A percentile compares a stretch with the other conserved stretches of the same genome.
phyloP scores from a whole-genome alignment of 2,329 filamentous ascomycete genomes.

The Fusarium torulosum region DNA sequence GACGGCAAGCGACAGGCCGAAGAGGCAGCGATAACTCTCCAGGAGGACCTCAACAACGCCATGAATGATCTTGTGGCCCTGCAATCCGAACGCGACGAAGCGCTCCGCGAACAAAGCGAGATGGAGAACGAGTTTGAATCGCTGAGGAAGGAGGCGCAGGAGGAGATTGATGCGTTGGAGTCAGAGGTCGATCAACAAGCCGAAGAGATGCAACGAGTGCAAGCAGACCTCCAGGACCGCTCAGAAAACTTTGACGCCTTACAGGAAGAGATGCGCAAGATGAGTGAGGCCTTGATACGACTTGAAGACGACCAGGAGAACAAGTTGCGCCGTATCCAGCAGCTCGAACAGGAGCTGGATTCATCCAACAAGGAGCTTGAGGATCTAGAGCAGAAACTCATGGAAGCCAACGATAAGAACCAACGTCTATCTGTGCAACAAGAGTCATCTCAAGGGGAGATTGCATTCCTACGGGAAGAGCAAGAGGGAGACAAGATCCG shows the following conservation, averaged over 20 bases:
- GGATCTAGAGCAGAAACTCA: slow-evolving; percentile 83
- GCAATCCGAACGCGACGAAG: slow-evolving; percentile 88
- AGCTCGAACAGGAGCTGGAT: slow-evolving; percentile 83
- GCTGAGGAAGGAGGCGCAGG: slow-evolving; percentile 72
- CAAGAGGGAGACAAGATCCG: slow-evolving; percentile 98
- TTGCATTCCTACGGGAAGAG: slow-evolving; percentile 94
- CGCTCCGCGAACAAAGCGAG: slow-evolving; percentile 73
- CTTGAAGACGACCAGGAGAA: slow-evolving; percentile 90
- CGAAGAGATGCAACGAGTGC: slow-evolving; percentile 76
- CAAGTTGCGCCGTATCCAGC: slow-evolving; percentile 82
- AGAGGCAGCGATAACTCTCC: slow-evolving; percentile 70
- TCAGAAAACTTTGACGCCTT: slow-evolving; percentile 91
- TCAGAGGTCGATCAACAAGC: slow-evolving; percentile 79
- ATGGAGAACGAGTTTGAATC: slow-evolving; percentile 72
- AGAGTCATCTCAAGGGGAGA: slow-evolving; percentile 92
- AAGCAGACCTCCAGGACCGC: slow-evolving; percentile 78
- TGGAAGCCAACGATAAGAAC: slow-evolving; percentile 88
- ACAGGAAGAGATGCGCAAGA: slow-evolving; percentile 91
- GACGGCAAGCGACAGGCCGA: slow-evolving; percentile 72
- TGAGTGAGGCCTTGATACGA: slow-evolving; percentile 86
- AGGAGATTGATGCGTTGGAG: slow-evolving; percentile 75
- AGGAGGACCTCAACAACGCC: slow-evolving; percentile 83
- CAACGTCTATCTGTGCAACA: slow-evolving; percentile 90
- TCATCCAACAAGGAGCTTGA: slow-evolving; percentile 90
- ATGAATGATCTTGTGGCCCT: slow-evolving; percentile 84